Evolutionary conservation across 1,284 basidiomycete species (phyloP).

Genomic region (Boletellus sp.): DNA sequence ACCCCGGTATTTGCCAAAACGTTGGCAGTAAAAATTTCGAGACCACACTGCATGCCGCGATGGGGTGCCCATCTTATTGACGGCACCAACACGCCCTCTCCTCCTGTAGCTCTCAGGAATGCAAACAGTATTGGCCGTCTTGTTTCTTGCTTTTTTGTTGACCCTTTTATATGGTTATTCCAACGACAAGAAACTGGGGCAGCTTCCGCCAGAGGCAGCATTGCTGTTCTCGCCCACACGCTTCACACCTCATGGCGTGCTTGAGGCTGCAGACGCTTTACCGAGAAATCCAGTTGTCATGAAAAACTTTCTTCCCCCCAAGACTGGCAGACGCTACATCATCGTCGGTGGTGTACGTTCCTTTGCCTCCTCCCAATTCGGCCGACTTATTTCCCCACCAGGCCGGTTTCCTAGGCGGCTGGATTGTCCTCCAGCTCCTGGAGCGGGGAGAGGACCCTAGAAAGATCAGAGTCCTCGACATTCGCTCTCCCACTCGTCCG

Average conservation of each 20-base stretch:
- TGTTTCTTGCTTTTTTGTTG: not conserved
- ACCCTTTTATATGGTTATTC: slow-evolving; percentile 43
- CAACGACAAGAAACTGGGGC: slow-evolving; percentile 51
- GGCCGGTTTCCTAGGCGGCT: slow-evolving; percentile 72
- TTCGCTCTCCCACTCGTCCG: slow-evolving; percentile 50
- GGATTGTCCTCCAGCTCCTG: slow-evolving; percentile 67
- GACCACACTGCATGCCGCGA: no score
- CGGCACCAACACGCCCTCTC: not conserved
- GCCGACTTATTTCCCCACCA: slow-evolving; percentile 25
- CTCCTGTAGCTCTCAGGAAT: not conserved
- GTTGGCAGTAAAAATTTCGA: no score
- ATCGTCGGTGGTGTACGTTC: slow-evolving; percentile 50
- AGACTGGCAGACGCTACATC: slow-evolving; percentile 55
- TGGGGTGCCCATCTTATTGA: no score
- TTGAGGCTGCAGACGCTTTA: slow-evolving; percentile 35
- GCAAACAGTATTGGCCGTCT: no score
- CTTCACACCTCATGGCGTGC: slow-evolving; percentile 39
- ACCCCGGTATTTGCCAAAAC: no score
- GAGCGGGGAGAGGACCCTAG: slow-evolving; percentile 65
- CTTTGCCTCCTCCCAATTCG: not conserved
- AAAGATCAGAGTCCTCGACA: slow-evolving; percentile 64
- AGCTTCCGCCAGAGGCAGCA: slow-evolving; percentile 41
- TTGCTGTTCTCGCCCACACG: slow-evolving; percentile 45
- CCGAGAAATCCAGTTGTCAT: slow-evolving; percentile 32
- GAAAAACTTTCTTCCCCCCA: slow-evolving; percentile 40